phyloP scores from a whole-genome alignment of 352 stramenopile genomes.

The Pythium vanterpoolii region DNA sequence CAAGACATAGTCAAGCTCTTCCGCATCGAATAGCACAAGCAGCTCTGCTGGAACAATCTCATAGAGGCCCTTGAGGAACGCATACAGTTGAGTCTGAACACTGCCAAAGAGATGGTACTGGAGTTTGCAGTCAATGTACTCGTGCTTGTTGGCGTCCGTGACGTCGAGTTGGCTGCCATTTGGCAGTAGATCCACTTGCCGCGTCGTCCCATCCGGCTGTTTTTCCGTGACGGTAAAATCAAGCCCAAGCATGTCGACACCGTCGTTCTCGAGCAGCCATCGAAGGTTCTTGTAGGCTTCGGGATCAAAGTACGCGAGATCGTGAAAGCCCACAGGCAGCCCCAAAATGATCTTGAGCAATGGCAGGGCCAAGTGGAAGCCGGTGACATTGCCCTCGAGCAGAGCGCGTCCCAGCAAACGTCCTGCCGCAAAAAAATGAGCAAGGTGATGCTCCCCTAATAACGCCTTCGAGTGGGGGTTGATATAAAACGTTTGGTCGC shows the following conservation, averaged over 20 bases:
- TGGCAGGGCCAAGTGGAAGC: constrained; percentile 91
- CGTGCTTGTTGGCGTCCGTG: constrained; percentile 91
- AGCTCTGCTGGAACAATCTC: constrained; percentile 90
- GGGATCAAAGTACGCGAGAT: constrained; percentile 82
- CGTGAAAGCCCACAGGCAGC: constrained; percentile 90
- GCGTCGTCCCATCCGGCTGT: not conserved
- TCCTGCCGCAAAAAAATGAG: constrained; percentile 50
- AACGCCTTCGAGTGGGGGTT: no score
- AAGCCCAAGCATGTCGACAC: constrained; percentile 47
- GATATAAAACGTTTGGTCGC: no score
- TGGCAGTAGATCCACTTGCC: constrained; percentile 48
- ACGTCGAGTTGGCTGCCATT: constrained; percentile 70
- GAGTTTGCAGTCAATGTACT: constrained; percentile 90
- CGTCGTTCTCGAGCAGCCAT: constrained; percentile 52
- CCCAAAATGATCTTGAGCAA: constrained; percentile 97
- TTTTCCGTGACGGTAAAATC: constrained; percentile 38
- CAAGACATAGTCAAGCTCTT: constrained; percentile 91
- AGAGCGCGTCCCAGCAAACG: constrained; percentile 53
- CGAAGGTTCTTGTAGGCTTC: constrained; percentile 44
- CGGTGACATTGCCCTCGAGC: constrained; percentile 89
- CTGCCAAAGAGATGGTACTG: constrained; percentile 92
- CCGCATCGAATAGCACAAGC: constrained; percentile 89
- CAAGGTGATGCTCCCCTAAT: constrained; percentile 54
- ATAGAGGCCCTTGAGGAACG: constrained; percentile 94
- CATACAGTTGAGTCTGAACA: constrained; percentile 83